Percentiles rank a stretch among this genome's conserved stretches.
Conservation (phyloP, 441 rosid species). For the Aquilaria agallochum region DNA sequence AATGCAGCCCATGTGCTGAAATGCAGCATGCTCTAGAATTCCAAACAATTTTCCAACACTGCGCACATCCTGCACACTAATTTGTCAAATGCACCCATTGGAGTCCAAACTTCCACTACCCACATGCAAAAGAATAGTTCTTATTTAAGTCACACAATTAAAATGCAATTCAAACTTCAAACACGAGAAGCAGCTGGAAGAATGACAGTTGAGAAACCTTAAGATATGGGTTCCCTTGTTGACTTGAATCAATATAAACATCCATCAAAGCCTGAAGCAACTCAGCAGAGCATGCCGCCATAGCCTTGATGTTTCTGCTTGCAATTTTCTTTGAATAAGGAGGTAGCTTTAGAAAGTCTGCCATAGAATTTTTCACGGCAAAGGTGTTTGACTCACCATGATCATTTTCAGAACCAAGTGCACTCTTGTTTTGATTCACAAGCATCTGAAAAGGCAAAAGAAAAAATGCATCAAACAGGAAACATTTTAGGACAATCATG, state of each 20-base stretch:
- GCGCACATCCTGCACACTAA: no score
- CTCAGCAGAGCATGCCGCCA: conserved; percentile 61
- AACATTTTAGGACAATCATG: conserved; percentile 9
- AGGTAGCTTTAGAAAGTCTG: conserved; percentile 28
- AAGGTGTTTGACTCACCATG: conserved; percentile 22
- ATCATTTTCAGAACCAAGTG: conserved; percentile 28
- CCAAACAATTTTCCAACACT: no score
- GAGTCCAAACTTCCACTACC: no score
- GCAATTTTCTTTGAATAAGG: conserved; percentile 71
- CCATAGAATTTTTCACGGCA: conserved; percentile 26
- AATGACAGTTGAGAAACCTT: conserved; percentile 48
- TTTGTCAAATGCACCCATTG: no score
- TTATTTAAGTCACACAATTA: no score
- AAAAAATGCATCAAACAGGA: background rate
- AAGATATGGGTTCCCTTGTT: conserved; percentile 46
- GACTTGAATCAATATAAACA: conserved; percentile 43
- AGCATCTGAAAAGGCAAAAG: conserved; percentile 35
- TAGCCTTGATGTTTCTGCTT: conserved; percentile 56
- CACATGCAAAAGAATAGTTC: no score
- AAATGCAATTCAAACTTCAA: background rate
- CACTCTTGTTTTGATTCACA: conserved; percentile 71
- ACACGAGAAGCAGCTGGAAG: conserved; percentile 2
- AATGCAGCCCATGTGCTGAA: background rate
- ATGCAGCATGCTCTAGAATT: background rate
- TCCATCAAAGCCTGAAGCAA: conserved; percentile 72